Evolutionary conservation across 2,329 filamentous ascomycete genomes (phyloP).

Genomic region (Pseudopithomyces chartarum): DNA sequence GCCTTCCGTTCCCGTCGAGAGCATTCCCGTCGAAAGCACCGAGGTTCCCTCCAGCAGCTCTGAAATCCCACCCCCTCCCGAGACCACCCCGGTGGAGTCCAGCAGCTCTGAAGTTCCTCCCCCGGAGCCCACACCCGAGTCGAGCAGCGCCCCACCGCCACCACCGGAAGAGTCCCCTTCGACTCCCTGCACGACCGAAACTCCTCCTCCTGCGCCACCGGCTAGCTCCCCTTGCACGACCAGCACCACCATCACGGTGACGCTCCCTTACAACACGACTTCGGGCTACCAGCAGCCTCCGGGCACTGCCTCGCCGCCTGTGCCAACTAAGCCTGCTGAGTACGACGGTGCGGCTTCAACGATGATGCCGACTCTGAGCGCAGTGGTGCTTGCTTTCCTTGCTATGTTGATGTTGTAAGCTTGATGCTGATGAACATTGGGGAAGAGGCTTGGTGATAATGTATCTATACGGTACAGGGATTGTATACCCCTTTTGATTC

Average conservation of each 20-base stretch:
- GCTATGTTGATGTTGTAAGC: constrained; percentile 6
- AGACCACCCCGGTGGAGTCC: neutral
- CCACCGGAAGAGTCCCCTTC: neutral
- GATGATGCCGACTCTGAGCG: neutral
- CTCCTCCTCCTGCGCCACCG: constrained; percentile 1
- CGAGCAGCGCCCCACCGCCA: neutral
- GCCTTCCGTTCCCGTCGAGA: neutral
- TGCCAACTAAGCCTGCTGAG: neutral
- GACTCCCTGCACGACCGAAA: constrained; percentile 3
- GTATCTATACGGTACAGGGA: neutral
- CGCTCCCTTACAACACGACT: constrained; percentile 5
- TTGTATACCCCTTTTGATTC: constrained; percentile 6
- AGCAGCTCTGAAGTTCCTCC: constrained; percentile 4
- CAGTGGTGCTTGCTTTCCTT: neutral
- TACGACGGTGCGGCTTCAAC: neutral
- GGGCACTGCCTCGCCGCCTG: constrained; percentile 2
- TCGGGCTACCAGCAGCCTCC: neutral
- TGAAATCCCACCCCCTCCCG: neutral
- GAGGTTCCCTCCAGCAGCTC: neutral
- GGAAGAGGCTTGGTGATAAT: constrained; percentile 1
- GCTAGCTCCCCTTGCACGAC: neutral
- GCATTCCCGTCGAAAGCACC: neutral
- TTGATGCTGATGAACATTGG: neutral
- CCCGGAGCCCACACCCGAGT: constrained; percentile 3
- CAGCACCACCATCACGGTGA: neutral